phyloP scores from a whole-genome alignment of 345 rosid genomes.

The Salix suchowensis region DNA sequence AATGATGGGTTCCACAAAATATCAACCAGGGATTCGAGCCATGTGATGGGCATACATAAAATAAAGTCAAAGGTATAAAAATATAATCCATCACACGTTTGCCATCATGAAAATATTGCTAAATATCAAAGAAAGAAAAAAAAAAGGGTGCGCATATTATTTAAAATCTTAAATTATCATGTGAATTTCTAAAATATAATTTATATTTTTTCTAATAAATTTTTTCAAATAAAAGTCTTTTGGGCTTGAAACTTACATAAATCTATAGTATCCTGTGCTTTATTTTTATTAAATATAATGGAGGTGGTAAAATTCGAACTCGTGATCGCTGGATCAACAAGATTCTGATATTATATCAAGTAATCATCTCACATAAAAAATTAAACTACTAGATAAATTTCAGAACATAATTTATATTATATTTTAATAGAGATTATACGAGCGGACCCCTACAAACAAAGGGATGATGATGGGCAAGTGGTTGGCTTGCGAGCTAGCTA shows the following conservation, averaged over 20 bases:
- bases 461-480: neutral
- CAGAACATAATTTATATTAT: too few relatives aligned
- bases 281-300: too few relatives aligned
- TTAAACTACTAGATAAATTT: too few relatives aligned
- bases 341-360: too few relatives aligned
- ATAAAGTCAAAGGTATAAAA: neutral
- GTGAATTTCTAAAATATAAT: too few relatives aligned
- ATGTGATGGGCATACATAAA: neutral
- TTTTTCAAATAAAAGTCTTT: too few relatives aligned
- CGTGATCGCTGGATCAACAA: rapidly evolving
- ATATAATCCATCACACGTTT: neutral
- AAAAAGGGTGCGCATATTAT: neutral
- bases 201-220: too few relatives aligned
- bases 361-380: too few relatives aligned
- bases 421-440: neutral
- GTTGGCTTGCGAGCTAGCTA: neutral
- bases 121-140: neutral
- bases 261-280: rapidly evolving
- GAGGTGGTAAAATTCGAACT: rapidly evolving
- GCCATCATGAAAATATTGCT: neutral
- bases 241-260: rapidly evolving
- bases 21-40: neutral
- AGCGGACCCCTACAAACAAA: neutral
- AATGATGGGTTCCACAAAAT: neutral
- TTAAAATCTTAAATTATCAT: too few relatives aligned